phyloP scores from a whole-genome alignment of 176 grass and related monocot genomes.

The Hyparrhenia diplandra region DNA sequence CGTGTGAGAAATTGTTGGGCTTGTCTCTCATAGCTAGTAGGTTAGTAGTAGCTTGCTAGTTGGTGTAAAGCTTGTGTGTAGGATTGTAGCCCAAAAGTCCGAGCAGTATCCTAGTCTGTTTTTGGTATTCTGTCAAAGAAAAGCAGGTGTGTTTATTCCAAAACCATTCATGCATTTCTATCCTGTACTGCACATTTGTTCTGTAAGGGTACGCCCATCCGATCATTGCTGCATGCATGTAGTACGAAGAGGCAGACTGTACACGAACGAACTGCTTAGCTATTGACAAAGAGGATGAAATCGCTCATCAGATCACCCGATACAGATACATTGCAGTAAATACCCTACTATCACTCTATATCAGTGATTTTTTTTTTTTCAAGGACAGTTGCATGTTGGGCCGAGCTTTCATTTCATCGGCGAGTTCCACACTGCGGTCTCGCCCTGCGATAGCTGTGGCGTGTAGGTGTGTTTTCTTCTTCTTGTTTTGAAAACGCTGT shows the following conservation, averaged over 20 bases:
- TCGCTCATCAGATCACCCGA: too few relatives aligned
- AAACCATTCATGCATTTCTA: too few relatives aligned
- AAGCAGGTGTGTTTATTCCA: too few relatives aligned
- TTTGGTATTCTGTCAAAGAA: not conserved
- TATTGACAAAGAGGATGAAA: too few relatives aligned
- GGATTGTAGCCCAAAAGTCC: not conserved
- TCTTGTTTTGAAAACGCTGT: not conserved
- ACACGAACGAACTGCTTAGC: too few relatives aligned
- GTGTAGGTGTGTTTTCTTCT: not conserved
- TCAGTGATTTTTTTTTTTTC: not conserved
- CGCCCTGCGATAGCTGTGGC: too few relatives aligned
- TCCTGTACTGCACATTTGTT: not conserved
- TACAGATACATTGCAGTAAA: not conserved
- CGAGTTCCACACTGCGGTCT: not conserved
- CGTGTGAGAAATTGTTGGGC: not conserved
- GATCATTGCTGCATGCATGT: too few relatives aligned
- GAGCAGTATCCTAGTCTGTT: not conserved
- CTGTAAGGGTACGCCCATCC: too few relatives aligned
- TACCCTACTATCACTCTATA: not conserved
- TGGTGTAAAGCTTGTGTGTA: not conserved
- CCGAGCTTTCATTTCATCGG: not conserved
- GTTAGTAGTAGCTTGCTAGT: too few relatives aligned
- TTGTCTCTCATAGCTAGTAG: not conserved
- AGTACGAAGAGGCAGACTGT: too few relatives aligned
- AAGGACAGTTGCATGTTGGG: not conserved